Evolutionary conservation across 192 early-diverging fungal species (phyloP).

Genomic region (Gigaspora rosea): DNA sequence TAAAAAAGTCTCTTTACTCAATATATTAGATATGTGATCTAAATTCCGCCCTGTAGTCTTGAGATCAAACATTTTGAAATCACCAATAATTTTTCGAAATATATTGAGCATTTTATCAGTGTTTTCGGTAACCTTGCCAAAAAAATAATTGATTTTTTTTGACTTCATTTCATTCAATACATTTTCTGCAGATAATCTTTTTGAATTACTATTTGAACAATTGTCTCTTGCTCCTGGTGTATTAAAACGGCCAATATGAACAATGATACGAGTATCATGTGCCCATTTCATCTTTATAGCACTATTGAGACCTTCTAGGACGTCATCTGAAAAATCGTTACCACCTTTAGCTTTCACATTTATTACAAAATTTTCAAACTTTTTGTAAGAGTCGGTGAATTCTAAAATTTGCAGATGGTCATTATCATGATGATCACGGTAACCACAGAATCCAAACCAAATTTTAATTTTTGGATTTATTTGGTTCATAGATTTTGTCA

Average conservation of each 20-base stretch:
- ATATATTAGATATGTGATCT: background rate
- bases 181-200: conserved; percentile 26
- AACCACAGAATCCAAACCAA: conserved; percentile 26
- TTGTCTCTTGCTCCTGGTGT: background rate
- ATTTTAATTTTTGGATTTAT: conserved; percentile 20
- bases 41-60: background rate
- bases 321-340: background rate
- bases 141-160: conserved; percentile 11
- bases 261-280: conserved; percentile 5
- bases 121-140: conserved; percentile 20
- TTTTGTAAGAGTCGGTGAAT: background rate
- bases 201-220: conserved; percentile 22
- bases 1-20: no score
- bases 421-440: background rate
- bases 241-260: conserved; percentile 18
- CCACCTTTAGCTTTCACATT: background rate
- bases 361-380: background rate
- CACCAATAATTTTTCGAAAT: conserved; percentile 8
- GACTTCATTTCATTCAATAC: conserved; percentile 14
- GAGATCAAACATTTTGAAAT: conserved; percentile 12
- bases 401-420: background rate
- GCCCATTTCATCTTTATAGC: conserved; percentile 19
- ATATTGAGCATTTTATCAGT: conserved; percentile 25
- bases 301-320: conserved; percentile 22
- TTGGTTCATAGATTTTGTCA: background rate